Evolutionary conservation across 306 rosid genomes (phyloP).

Genomic region (Fagus crenata): DNA sequence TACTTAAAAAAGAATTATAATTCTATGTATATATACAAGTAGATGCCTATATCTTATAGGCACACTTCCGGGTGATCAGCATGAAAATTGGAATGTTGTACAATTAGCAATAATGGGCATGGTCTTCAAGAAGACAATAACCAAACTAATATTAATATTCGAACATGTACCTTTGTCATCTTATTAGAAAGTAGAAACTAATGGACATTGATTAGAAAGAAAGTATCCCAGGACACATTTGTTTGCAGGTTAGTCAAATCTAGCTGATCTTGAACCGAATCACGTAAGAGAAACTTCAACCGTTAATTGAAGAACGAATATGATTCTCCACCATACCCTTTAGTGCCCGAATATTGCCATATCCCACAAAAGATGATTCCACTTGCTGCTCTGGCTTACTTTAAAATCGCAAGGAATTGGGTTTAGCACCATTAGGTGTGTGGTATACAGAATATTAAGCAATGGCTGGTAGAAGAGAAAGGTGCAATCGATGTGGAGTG

Average conservation of each 20-base stretch:
- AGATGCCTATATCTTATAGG: too few species aligned
- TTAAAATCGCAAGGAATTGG: background rate
- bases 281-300: background rate
- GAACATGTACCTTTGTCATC: too few species aligned
- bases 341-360: background rate
- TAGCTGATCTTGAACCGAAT: background rate
- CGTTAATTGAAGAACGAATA: background rate
- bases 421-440: background rate
- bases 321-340: slow-evolving; percentile 12
- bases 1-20: too few species aligned
- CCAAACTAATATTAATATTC: too few species aligned
- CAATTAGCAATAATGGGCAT: too few species aligned
- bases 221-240: too few species aligned
- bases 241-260: background rate
- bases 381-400: background rate
- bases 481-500: slow-evolving; percentile 40
- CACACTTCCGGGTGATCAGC: too few species aligned
- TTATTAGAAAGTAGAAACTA: too few species aligned
- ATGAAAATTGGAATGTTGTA: too few species aligned
- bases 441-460: background rate
- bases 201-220: too few species aligned
- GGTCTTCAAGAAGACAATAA: too few species aligned
- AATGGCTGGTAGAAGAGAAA: slow-evolving; percentile 34
- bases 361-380: background rate
- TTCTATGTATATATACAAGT: too few species aligned